Base-by-base conservation (phyloP, 306 rosid species). In the Fagus crenata region DNA sequence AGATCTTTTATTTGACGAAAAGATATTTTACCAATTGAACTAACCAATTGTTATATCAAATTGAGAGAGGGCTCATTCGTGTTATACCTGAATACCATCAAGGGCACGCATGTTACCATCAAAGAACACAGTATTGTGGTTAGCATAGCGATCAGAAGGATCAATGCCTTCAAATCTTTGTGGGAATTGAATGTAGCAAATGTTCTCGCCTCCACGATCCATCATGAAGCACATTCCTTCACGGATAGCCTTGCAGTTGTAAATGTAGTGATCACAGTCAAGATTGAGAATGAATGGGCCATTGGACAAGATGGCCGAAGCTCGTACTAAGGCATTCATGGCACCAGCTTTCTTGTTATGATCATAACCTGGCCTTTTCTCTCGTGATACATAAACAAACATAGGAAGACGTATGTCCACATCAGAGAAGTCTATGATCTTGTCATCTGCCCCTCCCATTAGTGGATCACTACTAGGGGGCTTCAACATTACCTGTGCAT, bases 201-300 rank as follows among this genome's bases (percentile, higher is more conserved):
- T 84, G 59, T 84, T 83, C 58, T 87, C 90, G 0, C 90, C 90
- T 1, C 88, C 88, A 56, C 85, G 75, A n/a, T 87, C 90, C 88
- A 87, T 82, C 90, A 87, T 87, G 81, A 87, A 87, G 40, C 90
- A 87, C 88, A 87, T 84, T 33, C 90, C 90, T 80, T 87, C 90
- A 0, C 86, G 75, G 13, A 87, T 0, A 31, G 90, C 90, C 74
- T 74, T 84, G 67, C 86, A 87, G 5, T 87, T 84, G 75, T 82
- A 76, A 74, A 87, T 79, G 67, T 87, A 87, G 18, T 87, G 90
- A 51, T 87, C 90, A 32, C 90, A 87, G 3, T 87, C 90, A n/a
- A 87, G 84, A 72, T 87, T 87, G 15, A 87, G 90, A 77, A 87
- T 87, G 58, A 87, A 87, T 32, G 90, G 81, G 3, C 90, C 90